Conservation (phyloP, 2,329 filamentous ascomycete species). For the Alternaria ethzedia region DNA sequence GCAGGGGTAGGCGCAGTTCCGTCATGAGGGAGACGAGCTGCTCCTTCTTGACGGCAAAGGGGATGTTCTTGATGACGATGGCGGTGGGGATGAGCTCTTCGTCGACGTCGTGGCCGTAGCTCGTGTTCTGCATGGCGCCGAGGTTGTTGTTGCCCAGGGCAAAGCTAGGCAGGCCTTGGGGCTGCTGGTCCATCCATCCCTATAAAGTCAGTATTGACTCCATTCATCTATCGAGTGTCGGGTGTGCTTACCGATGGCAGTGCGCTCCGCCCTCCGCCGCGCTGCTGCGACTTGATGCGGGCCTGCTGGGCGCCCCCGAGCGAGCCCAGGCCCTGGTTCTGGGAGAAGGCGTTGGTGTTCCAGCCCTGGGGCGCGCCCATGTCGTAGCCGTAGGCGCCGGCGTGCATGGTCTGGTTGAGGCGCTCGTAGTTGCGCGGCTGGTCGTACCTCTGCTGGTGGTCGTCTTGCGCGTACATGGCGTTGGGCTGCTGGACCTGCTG, state of each 20-base stretch:
- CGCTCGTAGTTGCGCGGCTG: slow-evolving; percentile 65
- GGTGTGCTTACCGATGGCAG: slow-evolving; percentile 74
- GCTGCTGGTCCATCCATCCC: slow-evolving; percentile 65
- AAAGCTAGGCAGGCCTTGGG: slow-evolving; percentile 53
- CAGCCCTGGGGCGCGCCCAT: slow-evolving; percentile 75
- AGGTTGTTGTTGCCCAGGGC: slow-evolving; percentile 47
- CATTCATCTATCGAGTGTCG: not conserved
- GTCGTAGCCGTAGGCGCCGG: slow-evolving; percentile 72
- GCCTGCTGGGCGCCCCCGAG: slow-evolving; percentile 57
- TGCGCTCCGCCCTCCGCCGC: slow-evolving; percentile 59
- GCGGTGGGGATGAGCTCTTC: slow-evolving; percentile 97
- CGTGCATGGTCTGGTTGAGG: slow-evolving; percentile 63
- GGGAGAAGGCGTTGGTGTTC: slow-evolving; percentile 77
- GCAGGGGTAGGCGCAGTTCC: slow-evolving; percentile 88
- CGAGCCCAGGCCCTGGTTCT: slow-evolving; percentile 69
- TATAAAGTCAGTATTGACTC: slow-evolving; percentile 38
- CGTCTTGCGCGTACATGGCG: slow-evolving; percentile 74
- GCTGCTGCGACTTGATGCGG: slow-evolving; percentile 63
- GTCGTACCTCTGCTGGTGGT: slow-evolving; percentile 60
- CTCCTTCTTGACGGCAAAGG: slow-evolving; percentile 97
- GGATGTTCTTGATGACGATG: slow-evolving; percentile 99
- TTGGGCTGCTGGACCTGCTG: slow-evolving; percentile 66
- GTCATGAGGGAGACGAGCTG: slow-evolving; percentile 93
- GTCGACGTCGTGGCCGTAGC: slow-evolving; percentile 61
- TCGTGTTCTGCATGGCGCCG: slow-evolving; percentile 48